A percentile compares a stretch with the other conserved stretches of the same genome.
phyloP scores from a whole-genome alignment of 2,329 filamentous ascomycete species.

The Venturiaceae sp. region DNA sequence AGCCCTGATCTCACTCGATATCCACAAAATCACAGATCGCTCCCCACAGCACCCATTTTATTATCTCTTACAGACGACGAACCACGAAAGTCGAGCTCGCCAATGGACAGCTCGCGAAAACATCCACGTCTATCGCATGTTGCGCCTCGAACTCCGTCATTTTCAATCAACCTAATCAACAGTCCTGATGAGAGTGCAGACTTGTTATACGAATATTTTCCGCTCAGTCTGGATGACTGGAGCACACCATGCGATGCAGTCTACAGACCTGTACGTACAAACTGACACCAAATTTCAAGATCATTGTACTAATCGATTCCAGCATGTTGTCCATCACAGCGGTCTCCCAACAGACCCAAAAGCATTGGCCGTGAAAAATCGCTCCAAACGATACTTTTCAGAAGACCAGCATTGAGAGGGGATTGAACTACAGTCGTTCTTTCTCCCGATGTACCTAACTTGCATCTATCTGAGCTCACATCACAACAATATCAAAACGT shows the following conservation, averaged over 20 bases:
- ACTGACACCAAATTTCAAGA: background rate
- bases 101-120: slow-evolving; percentile 12
- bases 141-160: slow-evolving; percentile 4
- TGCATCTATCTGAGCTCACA: background rate
- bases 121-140: slow-evolving; percentile 9
- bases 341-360: slow-evolving; percentile 38
- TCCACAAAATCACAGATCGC: slow-evolving; percentile 21
- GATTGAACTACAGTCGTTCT: background rate
- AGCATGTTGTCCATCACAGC: slow-evolving; percentile 89
- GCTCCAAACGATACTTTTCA: slow-evolving; percentile 40
- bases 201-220: slow-evolving; percentile 89
- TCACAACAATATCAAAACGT: background rate
- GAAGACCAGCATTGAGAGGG: slow-evolving; percentile 22
- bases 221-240: slow-evolving; percentile 83
- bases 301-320: slow-evolving; percentile 22
- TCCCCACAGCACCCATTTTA: slow-evolving; percentile 35
- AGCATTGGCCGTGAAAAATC: slow-evolving; percentile 30
- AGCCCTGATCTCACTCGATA: slow-evolving; percentile 41
- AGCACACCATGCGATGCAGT: slow-evolving; percentile 85
- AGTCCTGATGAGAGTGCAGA: slow-evolving; percentile 60
- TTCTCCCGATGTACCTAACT: background rate
- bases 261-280: slow-evolving; percentile 52
- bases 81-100: slow-evolving; percentile 27
- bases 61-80: slow-evolving; percentile 49
- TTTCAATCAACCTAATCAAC: slow-evolving; percentile 5